Base-by-base conservation (phyloP, 2,329 filamentous ascomycete genomes). In the Emergomyces orientalis region DNA sequence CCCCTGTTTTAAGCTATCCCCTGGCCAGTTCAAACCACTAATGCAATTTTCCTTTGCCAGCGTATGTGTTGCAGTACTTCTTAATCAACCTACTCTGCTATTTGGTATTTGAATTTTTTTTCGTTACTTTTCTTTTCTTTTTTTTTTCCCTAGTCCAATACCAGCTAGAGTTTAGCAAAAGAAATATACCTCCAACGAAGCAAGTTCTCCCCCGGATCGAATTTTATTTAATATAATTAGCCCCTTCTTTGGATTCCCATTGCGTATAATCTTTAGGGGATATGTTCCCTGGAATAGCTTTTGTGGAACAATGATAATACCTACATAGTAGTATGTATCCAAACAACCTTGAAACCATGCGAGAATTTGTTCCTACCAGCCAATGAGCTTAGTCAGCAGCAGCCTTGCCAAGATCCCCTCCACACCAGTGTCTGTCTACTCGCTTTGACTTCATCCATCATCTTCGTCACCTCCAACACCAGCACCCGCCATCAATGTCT, bases 401-500 rank as follows among this genome's bases (percentile, higher is more conserved):
- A 3, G 3, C 32, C 32, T 5, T 55, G 52, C 30, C 52, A 55
- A 55, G 52, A 34, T 55, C 52, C 19, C 52, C 52, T 55, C 52
- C 30, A 55, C 30, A 13, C 32, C 27, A 54, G 27, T n/a, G 25
- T n/a, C 51, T 32, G 8, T 54, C 51, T 5, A 3, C 1, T n/a
- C n/a, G n/a, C 49, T 2, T 37, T n/a, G 30, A 37, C 30, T 55
- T 56, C 54, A 39, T 56, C 54, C 13, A n/a, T 30, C 49, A 57
- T 27, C 54, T 27, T 57, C 34, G 27, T 54, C 51, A 54, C 27
- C 11, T 4, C 34, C 34, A 57, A 7, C 54, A 14, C 22, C 54
- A 25, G 25, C 27, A 39, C n/a, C 27, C 25, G 41, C 39, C 39
- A 45, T 59, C 56, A 45, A 59, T 59, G 56, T 59, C 56, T 30